Evolutionary conservation across 768 basidiomycete genomes (phyloP).

Genomic region (Boletus sp.): DNA sequence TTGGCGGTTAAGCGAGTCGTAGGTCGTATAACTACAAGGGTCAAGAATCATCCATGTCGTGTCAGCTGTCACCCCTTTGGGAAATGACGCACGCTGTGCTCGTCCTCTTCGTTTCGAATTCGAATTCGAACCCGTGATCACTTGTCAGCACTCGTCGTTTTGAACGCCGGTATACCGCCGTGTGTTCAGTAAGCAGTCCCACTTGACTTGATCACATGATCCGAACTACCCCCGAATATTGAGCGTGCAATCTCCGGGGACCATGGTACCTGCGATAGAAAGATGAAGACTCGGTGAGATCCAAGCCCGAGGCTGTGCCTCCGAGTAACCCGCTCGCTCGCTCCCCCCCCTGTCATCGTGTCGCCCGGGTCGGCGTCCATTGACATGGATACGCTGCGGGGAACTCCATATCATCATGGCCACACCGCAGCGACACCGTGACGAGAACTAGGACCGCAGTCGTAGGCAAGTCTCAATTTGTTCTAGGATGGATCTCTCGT

Average conservation of each 20-base stretch:
- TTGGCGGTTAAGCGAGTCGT: neutral
- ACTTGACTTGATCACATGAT: neutral
- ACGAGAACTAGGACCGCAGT: constrained; percentile 15
- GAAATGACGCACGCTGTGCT: neutral
- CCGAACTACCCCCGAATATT: neutral
- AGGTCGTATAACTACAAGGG: neutral
- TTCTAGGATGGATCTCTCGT: neutral
- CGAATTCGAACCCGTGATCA: neutral
- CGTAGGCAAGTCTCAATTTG: neutral
- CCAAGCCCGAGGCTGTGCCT: neutral
- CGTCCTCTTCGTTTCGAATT: neutral
- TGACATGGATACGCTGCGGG: neutral
- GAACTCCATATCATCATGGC: too few species aligned
- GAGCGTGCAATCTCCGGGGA: constrained; percentile 1
- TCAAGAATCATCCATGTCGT: neutral
- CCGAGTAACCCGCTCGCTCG: neutral
- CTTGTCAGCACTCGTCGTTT: neutral
- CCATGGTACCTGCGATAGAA: neutral
- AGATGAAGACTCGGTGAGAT: neutral
- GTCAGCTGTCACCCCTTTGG: neutral
- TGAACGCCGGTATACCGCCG: neutral
- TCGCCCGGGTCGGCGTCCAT: neutral
- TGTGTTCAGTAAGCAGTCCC: neutral
- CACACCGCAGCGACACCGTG: neutral
- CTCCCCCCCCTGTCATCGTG: neutral